A percentile compares a stretch with the other conserved stretches of the same genome.
These are phyloP conservation scores for Fusarium chuoi DNA, from an alignment of 2,329 filamentous ascomycete genomes.

Conservation along the genomic window DNA sequence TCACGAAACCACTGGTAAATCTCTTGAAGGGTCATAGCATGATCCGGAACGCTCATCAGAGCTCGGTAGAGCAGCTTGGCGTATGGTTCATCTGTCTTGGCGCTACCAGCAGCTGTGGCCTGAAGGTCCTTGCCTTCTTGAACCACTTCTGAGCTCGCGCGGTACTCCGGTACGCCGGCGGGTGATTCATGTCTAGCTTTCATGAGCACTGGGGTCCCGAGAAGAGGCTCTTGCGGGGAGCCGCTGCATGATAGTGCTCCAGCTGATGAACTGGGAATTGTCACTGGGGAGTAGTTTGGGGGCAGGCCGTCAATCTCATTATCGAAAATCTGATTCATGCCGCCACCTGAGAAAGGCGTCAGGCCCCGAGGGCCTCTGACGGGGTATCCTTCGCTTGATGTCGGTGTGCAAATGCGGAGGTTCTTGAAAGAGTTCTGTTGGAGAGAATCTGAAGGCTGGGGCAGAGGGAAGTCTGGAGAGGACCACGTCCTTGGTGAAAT, in stretches of 20 bases:
- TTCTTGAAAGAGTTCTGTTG: constrained; percentile 37
- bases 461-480: constrained; percentile 41
- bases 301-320: constrained; percentile 32
- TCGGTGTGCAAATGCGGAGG: constrained; percentile 42
- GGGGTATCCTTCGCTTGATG: constrained; percentile 36
- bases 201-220: constrained; percentile 30
- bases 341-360: constrained; percentile 30
- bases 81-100: constrained; percentile 72
- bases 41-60: constrained; percentile 71
- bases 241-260: constrained; percentile 30
- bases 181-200: constrained; percentile 13
- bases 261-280: constrained; percentile 20
- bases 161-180: constrained; percentile 1
- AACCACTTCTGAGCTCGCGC: constrained; percentile 22
- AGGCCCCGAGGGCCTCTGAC: constrained; percentile 27
- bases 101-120: not conserved
- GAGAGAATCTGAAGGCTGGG: constrained; percentile 32
- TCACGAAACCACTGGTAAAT: constrained; percentile 91
- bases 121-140: constrained; percentile 15
- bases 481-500: constrained; percentile 51
- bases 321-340: constrained; percentile 29
- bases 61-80: constrained; percentile 83
- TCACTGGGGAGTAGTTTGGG: constrained; percentile 16
- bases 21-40: constrained; percentile 82
- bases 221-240: constrained; percentile 33